These are phyloP conservation scores for Vigna radiata DNA, from an alignment of 306 rosid species.

Conservation along the genomic window DNA sequence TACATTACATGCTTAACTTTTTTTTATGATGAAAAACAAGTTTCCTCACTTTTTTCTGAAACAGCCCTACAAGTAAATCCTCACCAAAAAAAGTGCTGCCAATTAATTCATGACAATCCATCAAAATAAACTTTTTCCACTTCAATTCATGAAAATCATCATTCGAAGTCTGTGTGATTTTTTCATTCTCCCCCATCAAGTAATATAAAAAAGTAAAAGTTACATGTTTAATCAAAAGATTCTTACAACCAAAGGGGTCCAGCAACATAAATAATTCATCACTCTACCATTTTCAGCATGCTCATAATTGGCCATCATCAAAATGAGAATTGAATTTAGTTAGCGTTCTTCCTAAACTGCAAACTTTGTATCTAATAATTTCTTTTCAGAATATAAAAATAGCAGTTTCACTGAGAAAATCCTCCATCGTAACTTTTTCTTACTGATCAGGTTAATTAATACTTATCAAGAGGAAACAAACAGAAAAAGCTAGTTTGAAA, in stretches of 20 bases:
- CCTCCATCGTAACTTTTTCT: background rate
- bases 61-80: too few species aligned
- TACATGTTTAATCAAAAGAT: background rate
- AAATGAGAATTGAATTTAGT: constrained; percentile 8
- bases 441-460: background rate
- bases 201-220: background rate
- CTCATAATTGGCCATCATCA: background rate
- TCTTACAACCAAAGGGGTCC: background rate
- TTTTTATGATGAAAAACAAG: too few species aligned
- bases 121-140: too few species aligned
- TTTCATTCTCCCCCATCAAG: background rate
- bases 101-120: too few species aligned
- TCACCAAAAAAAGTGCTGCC: too few species aligned
- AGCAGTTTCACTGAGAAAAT: background rate
- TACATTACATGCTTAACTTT: too few species aligned
- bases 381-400: background rate
- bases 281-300: background rate
- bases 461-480: background rate
- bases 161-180: too few species aligned
- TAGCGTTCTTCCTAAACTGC: background rate
- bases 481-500: background rate
- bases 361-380: background rate
- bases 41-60: too few species aligned
- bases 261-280: background rate
- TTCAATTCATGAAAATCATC: too few species aligned